phyloP scores from a whole-genome alignment of 75 land plant genomes.

The Chamaecyparis obtusa region DNA sequence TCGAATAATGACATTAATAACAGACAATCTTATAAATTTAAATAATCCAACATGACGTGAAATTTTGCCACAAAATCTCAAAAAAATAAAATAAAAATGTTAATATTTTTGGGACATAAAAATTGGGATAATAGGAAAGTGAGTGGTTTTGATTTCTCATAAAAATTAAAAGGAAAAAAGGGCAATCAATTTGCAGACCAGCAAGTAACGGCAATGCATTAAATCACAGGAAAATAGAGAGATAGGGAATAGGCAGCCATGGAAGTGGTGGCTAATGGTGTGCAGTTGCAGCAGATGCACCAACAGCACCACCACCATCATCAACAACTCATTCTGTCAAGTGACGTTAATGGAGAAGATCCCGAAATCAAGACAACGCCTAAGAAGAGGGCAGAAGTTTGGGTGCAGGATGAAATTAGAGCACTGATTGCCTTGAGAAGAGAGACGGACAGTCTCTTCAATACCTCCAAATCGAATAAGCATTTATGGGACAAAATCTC shows the following conservation, averaged over 20 bases:
- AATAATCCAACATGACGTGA: neutral
- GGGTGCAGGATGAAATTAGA: conserved; percentile 49
- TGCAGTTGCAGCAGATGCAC: conserved; percentile 8
- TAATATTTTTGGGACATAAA: neutral
- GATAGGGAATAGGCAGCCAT: neutral
- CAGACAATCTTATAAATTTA: neutral
- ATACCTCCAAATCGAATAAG: conserved; percentile 49
- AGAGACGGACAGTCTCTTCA: conserved; percentile 38
- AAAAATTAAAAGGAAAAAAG: neutral
- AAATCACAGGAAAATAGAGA: neutral
- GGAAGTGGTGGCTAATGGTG: conserved; percentile 6
- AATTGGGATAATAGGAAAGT: neutral
- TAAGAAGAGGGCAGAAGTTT: conserved; percentile 52
- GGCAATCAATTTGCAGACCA: neutral
- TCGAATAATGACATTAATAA: neutral
- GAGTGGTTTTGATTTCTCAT: neutral
- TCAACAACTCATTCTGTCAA: conserved; percentile 48
- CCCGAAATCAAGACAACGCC: conserved; percentile 20
- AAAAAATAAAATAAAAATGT: neutral
- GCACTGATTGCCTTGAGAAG: conserved; percentile 38
- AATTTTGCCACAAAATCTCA: neutral
- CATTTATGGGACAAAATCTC: conserved; percentile 52
- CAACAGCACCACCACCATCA: conserved; percentile 9
- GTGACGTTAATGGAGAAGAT: conserved; percentile 24
- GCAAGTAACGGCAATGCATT: neutral